phyloP scores from a whole-genome alignment of 257 asterid genomes.

The Lavandula angustifolia region DNA sequence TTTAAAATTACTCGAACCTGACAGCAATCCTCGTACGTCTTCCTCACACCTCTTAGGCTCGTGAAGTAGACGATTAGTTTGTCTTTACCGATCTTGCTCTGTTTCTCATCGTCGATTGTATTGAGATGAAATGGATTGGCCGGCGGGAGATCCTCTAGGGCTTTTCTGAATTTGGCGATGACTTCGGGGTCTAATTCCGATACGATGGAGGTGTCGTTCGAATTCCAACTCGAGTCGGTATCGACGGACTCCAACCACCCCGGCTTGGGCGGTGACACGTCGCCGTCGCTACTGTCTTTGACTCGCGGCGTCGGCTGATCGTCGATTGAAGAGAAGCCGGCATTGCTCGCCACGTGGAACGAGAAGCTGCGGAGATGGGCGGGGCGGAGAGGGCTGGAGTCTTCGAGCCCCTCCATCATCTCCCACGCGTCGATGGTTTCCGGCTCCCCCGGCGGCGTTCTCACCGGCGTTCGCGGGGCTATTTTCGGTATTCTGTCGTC shows the following conservation, averaged over 20 bases:
- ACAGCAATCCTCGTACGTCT: slow-evolving; percentile 93
- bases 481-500: slow-evolving; percentile 68
- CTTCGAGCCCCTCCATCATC: slow-evolving; percentile 90
- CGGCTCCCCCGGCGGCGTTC: slow-evolving; percentile 86
- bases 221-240: slow-evolving; percentile 49
- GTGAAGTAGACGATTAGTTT: slow-evolving; percentile 75
- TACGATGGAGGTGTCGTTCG: slow-evolving; percentile 51
- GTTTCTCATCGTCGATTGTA: slow-evolving; percentile 29
- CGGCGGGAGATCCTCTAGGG: slow-evolving; percentile 83
- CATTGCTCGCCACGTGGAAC: slow-evolving; percentile 40
- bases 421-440: slow-evolving; percentile 90
- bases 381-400: slow-evolving; percentile 51
- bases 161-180: slow-evolving; percentile 61
- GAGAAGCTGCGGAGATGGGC: slow-evolving; percentile 75
- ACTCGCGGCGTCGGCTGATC: slow-evolving; percentile 58
- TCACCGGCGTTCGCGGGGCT: slow-evolving; percentile 58
- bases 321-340: slow-evolving; percentile 28
- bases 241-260: slow-evolving; percentile 47
- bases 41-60: slow-evolving; percentile 85
- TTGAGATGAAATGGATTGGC: slow-evolving; percentile 69
- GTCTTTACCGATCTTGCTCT: slow-evolving; percentile 34
- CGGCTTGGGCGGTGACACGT: slow-evolving; percentile 37
- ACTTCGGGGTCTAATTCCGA: slow-evolving; percentile 82
- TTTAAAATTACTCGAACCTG: slow-evolving; percentile 69
- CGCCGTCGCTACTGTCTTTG: slow-evolving; percentile 32